Evolutionary conservation across 2,329 filamentous ascomycete species (phyloP), one percentile per base, ranked within the genome.

Genomic region (Trichoderma polysporum): DNA sequence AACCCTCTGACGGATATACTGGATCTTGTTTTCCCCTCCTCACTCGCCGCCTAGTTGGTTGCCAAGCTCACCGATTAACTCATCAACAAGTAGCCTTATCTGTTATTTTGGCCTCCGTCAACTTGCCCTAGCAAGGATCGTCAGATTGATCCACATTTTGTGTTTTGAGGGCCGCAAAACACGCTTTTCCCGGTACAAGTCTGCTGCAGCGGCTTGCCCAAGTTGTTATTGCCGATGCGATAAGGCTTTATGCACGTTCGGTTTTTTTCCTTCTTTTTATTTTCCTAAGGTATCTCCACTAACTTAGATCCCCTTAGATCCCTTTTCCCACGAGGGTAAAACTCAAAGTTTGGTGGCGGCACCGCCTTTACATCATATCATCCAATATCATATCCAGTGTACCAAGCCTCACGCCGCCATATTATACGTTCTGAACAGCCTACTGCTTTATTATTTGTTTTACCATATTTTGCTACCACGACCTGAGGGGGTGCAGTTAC

Each of bases 161-260:
- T 35, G n/a, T 31, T 13, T 25, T 19, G 50, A 31, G 25, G 56
- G 7, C 49, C n/a, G 59, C 59, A 39, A 31, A 62, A 53, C 45
- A 41, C 49, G 47, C 58, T 29, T 41, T 35, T 15, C 35, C n/a
- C 45, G 10, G 47, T 61, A 4, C 35, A 39, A 45, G 60, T 54
- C 59, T 63, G 19, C 47, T 10, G 25, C 59, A 53, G 35, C 35
- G n/a, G n/a, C n/a, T n/a, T n/a, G n/a, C n/a, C n/a, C n/a, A 33
- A 19, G 50, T 27, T 37, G 19, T 50, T 50, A 49, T 53, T 13
- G 9, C 59, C 49, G 22, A 63, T 41, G 41, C 60, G 49, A 54
- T 61, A 45, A 45, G 37, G 60, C 60, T 37, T 59, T 66, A 66
- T 66, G 63, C 53, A 66, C 47, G 63, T 41, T 41, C 58, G 39